A percentile compares a stretch with the other conserved stretches of the same genome.
phyloP scores from a whole-genome alignment of 129 eudicot genomes.

The Lactuca saligna region DNA sequence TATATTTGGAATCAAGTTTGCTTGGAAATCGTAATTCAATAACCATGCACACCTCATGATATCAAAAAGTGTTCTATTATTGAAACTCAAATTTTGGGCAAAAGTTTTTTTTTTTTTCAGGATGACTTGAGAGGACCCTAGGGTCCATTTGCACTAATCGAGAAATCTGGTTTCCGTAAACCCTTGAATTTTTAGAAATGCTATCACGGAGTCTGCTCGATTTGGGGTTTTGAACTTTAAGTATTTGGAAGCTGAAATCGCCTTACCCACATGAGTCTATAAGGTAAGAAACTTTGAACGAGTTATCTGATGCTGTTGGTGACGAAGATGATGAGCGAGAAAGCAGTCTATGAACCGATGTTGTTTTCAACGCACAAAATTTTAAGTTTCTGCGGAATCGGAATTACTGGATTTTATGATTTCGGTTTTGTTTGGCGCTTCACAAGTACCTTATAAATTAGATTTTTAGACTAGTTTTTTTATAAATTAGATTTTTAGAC shows the following conservation, averaged over 20 bases:
- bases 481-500: too few species aligned
- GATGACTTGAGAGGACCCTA: constrained; percentile 26
- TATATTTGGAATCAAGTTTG: constrained; percentile 19
- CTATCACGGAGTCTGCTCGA: constrained; percentile 41
- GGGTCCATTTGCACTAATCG: constrained; percentile 25
- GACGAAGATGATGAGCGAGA: constrained; percentile 12
- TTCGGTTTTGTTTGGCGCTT: too few species aligned
- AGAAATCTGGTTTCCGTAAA: constrained; percentile 34
- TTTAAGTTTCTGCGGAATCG: too few species aligned
- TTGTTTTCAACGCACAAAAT: neutral
- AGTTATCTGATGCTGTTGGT: neutral
- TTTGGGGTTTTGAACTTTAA: constrained; percentile 29
- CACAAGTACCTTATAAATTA: too few species aligned
- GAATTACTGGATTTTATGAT: too few species aligned
- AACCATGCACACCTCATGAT: constrained; percentile 33
- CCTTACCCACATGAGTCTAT: constrained; percentile 45
- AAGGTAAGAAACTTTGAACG: constrained; percentile 32
- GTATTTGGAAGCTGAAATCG: constrained; percentile 39
- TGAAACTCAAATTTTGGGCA: constrained; percentile 47
- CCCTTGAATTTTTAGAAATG: constrained; percentile 36
- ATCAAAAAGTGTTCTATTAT: constrained; percentile 24
- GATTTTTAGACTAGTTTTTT: too few species aligned
- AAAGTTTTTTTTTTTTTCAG: constrained; percentile 35
- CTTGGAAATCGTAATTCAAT: constrained; percentile 24
- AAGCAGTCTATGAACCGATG: neutral